Evolutionary conservation across 2,329 filamentous ascomycete species (phyloP), one percentile per base, ranked within the genome.

Genomic region (Botrytis paeoniae): DNA sequence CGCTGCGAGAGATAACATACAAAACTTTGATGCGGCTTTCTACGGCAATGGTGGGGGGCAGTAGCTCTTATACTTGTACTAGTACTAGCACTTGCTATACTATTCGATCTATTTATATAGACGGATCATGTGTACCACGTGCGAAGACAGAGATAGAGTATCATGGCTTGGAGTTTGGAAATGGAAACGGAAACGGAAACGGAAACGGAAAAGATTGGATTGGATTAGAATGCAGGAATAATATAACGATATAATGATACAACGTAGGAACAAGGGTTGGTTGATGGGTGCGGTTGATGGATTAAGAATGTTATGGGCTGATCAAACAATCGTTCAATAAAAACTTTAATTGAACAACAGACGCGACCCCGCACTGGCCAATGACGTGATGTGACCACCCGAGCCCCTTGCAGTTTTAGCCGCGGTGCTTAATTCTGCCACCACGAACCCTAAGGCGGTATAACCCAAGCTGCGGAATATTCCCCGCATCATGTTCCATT

Each of bases 41-140:
- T 1, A 43, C 0, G 0, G 25, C 16, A 29, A 43, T 5, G 9
- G 6, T 12, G 1, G 37, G 6, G 25, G 25, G 5, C 25, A 8
- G 14, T 41, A 62, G 37, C 4, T 9, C 18, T 62, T 2, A 1
- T 16, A 3, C 25, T 39, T 16, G 2, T n/a, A n/a, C 37, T n/a
- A 10, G 60, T 1, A 39, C 16, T 39, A 61, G 20, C 32, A 16
- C 35, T 39, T 22, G 20, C 22, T 22, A 29, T 51, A 0, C 25
- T 5, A n/a, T n/a, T n/a, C n/a, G n/a, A n/a, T n/a, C n/a, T n/a
- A n/a, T n/a, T n/a, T n/a, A n/a, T n/a, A n/a, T n/a, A 18, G 5
- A n/a, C 18, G 6, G 14, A 32, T 8, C 25, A 9, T 9, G 16
- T 57, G 51, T 16, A 57, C 51, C 48, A 8, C 0, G 1, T 29